These are phyloP conservation scores for Moesziomyces globuligerus DNA, from an alignment of 1,284 basidiomycete species.

Conservation along the genomic window DNA sequence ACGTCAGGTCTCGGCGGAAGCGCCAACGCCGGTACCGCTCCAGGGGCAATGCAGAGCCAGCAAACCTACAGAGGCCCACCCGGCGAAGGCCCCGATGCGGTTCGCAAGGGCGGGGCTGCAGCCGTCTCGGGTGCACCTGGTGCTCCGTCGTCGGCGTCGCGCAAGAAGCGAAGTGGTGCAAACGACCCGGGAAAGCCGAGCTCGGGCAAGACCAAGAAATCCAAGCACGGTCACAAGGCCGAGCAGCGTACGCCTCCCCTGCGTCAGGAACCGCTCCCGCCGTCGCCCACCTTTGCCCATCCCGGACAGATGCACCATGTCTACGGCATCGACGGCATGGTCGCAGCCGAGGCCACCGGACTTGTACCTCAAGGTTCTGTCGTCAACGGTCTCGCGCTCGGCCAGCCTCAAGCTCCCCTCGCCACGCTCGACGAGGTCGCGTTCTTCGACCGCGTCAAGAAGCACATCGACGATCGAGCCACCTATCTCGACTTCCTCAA, in stretches of 20 bases:
- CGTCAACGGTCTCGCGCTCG: conserved; percentile 45
- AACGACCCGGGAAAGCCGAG: conserved; percentile 39
- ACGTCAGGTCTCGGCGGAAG: conserved; percentile 58
- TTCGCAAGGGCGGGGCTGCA: conserved; percentile 73
- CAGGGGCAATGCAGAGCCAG: conserved; percentile 29
- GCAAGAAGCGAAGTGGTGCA: conserved; percentile 56
- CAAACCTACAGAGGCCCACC: conserved; percentile 50
- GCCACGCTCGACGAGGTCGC: conserved; percentile 83
- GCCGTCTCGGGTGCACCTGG: conserved; percentile 71
- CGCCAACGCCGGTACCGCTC: conserved; percentile 22
- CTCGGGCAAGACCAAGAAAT: conserved; percentile 58
- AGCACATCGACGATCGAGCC: conserved; percentile 82
- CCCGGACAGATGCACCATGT: conserved; percentile 48
- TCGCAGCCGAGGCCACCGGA: conserved; percentile 50
- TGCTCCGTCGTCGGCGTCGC: conserved; percentile 30
- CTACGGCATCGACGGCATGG: conserved; percentile 59
- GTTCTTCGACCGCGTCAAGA: conserved; percentile 94
- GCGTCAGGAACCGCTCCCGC: conserved; percentile 37
- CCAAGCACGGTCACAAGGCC: conserved; percentile 59
- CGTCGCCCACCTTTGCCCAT: conserved; percentile 42
- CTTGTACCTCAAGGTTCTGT: conserved; percentile 47
- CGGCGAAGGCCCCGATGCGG: conserved; percentile 63
- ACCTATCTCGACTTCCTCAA: conserved; percentile 97
- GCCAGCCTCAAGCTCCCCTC: conserved; percentile 68
- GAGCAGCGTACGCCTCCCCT: conserved; percentile 50